Evolutionary conservation across 1,139 yeast species (phyloP).

Genomic region (Blastobotrys buckinghamii): DNA sequence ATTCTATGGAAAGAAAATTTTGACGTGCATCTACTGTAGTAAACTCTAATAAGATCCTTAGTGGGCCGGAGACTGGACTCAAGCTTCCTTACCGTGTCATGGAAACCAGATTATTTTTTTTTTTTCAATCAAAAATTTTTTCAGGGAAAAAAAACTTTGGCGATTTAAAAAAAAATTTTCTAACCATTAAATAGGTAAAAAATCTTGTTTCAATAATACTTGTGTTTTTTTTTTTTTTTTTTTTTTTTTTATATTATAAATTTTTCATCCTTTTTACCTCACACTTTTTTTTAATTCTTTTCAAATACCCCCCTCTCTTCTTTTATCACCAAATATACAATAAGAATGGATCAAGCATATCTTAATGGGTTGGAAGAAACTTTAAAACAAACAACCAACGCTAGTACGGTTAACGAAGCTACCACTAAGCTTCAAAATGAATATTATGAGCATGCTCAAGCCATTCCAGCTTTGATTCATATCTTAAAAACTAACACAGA

Average conservation of each 20-base stretch:
- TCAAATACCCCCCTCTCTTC: background rate
- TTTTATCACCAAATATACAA: conserved; percentile 1
- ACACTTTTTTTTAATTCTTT: background rate
- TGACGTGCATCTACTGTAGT: too few relatives aligned
- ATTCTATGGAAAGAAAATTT: background rate
- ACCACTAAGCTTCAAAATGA: conserved; percentile 67
- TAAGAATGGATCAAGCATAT: conserved; percentile 63
- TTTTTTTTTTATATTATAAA: background rate
- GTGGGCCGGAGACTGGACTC: too few relatives aligned
- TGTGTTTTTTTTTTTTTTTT: too few relatives aligned
- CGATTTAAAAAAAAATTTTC: too few relatives aligned
- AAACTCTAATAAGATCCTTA: too few relatives aligned
- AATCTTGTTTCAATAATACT: too few relatives aligned
- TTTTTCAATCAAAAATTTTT: too few relatives aligned
- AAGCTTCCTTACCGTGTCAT: too few relatives aligned
- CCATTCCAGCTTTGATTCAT: conserved; percentile 79
- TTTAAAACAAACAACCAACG: conserved; percentile 66
- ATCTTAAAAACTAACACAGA: conserved; percentile 63
- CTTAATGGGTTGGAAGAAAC: conserved; percentile 70
- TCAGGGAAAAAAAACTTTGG: too few relatives aligned
- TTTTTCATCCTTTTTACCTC: background rate
- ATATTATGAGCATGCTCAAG: conserved; percentile 63
- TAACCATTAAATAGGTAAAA: too few relatives aligned
- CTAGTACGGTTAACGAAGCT: conserved; percentile 82
- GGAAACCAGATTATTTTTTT: too few relatives aligned